A percentile compares a stretch with the other conserved stretches of the same genome.
Conservation (phyloP, 164 flowering plant species). For the Vitis cinerea region DNA sequence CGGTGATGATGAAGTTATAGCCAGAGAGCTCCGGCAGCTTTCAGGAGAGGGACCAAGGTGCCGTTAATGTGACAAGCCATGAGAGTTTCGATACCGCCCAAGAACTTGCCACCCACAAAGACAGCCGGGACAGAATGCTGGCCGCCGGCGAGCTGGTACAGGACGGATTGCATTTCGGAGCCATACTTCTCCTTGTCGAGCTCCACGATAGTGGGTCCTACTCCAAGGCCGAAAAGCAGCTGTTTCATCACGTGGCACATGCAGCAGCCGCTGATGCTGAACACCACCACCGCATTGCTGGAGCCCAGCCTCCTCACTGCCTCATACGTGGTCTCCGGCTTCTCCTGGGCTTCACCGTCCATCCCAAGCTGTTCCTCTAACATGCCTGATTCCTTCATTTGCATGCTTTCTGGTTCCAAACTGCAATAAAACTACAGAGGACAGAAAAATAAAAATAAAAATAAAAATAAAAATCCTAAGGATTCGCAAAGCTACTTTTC, state of each 20-base stretch:
- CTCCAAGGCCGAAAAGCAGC: slow-evolving; percentile 68
- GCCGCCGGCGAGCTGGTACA: slow-evolving; percentile 38
- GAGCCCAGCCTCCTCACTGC: slow-evolving; percentile 42
- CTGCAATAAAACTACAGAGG: too few relatives aligned
- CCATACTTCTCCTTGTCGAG: slow-evolving; percentile 53
- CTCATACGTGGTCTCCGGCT: slow-evolving; percentile 32
- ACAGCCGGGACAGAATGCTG: slow-evolving; percentile 57
- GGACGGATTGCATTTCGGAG: slow-evolving; percentile 48
- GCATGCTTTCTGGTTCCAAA: not conserved
- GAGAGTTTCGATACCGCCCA: slow-evolving; percentile 72
- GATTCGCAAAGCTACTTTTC: too few relatives aligned
- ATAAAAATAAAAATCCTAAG: too few relatives aligned
- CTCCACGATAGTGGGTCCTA: slow-evolving; percentile 70
- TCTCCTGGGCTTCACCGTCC: not conserved
- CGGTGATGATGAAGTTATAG: slow-evolving; percentile 30
- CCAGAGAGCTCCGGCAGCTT: slow-evolving; percentile 91
- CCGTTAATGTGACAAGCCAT: slow-evolving; percentile 88
- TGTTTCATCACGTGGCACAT: slow-evolving; percentile 82
- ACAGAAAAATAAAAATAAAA: too few relatives aligned
- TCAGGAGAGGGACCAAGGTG: slow-evolving; percentile 74
- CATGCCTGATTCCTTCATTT: slow-evolving; percentile 8
- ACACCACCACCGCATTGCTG: slow-evolving; percentile 73
- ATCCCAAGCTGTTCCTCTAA: not conserved
- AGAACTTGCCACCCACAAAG: slow-evolving; percentile 77
- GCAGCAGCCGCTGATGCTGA: slow-evolving; percentile 73